Evolutionary conservation across 352 stramenopile genomes (phyloP).

Genomic region (Pelagophyceae sp.): DNA sequence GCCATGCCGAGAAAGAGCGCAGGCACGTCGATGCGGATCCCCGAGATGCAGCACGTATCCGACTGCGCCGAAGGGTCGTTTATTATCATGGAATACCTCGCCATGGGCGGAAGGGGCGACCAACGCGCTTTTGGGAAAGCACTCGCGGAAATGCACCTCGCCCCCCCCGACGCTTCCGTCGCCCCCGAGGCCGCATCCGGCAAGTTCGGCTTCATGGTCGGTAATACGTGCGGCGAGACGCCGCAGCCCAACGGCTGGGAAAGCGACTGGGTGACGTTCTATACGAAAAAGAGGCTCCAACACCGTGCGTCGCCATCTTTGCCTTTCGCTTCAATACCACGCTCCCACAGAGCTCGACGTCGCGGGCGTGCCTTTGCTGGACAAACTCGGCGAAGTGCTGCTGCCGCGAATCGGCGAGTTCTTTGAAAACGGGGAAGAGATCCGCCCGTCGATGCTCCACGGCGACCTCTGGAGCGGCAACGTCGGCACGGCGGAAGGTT

Average conservation of each 20-base stretch:
- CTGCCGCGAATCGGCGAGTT: slow-evolving; percentile 39
- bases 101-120: slow-evolving; percentile 37
- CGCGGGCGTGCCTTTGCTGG: slow-evolving; percentile 40
- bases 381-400: slow-evolving; percentile 33
- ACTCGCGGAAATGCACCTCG: slow-evolving; percentile 48
- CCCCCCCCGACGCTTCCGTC: slow-evolving; percentile 21
- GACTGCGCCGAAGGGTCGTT: slow-evolving; percentile 28
- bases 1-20: too few relatives aligned
- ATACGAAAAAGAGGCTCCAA: slow-evolving; percentile 22
- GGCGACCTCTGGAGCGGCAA: slow-evolving; percentile 79
- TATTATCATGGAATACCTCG: slow-evolving; percentile 54
- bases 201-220: slow-evolving; percentile 60
- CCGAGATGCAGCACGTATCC: background rate
- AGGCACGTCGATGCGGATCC: too few relatives aligned
- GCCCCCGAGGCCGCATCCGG: slow-evolving; percentile 21
- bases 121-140: slow-evolving; percentile 42
- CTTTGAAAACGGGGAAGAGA: slow-evolving; percentile 35
- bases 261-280: slow-evolving; percentile 41
- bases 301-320: slow-evolving; percentile 27
- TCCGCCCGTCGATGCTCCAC: slow-evolving; percentile 54
- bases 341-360: slow-evolving; percentile 51
- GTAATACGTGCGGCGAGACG: slow-evolving; percentile 67
- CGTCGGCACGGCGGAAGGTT: slow-evolving; percentile 44
- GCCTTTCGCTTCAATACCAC: too few relatives aligned
- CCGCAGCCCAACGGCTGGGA: slow-evolving; percentile 49